Percentiles rank a stretch among this genome's conserved stretches.
Conservation (phyloP, 768 basidiomycete species). For the Leucosporidium scottii region DNA sequence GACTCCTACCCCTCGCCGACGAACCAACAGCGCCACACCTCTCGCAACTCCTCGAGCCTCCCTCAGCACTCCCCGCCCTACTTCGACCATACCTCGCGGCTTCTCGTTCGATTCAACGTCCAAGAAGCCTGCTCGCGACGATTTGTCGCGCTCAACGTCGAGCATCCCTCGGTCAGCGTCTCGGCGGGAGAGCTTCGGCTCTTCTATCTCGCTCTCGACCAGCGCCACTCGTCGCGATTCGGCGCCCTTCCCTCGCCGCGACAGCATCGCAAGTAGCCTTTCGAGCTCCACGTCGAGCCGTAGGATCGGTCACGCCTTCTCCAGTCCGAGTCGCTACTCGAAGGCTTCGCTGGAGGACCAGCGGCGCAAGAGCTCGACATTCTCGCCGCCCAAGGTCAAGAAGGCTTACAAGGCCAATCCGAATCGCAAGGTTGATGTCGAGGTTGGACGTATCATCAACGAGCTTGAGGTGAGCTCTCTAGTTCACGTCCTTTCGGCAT, state of each 20-base stretch:
- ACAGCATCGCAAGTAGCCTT: conserved; percentile 5
- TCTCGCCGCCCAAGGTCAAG: conserved; percentile 33
- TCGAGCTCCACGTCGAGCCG: conserved; percentile 12
- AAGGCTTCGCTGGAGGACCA: conserved; percentile 19
- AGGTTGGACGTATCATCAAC: conserved; percentile 87
- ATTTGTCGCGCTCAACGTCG: neutral
- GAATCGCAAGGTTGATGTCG: conserved; percentile 84
- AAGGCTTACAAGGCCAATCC: conserved; percentile 78
- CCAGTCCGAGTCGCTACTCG: neutral
- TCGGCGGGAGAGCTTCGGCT: neutral
- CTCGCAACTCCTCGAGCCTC: neutral
- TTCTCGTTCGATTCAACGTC: neutral
- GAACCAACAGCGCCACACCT: neutral
- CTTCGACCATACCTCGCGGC: neutral
- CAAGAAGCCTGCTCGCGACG: neutral
- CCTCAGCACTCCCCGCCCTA: neutral
- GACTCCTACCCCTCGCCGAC: too few relatives aligned
- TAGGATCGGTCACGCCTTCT: neutral
- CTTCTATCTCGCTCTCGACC: neutral
- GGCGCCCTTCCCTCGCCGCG: conserved; percentile 6
- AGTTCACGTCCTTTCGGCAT: neutral
- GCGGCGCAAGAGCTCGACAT: conserved; percentile 38
- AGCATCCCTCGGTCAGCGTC: neutral
- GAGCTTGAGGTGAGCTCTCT: conserved; percentile 57
- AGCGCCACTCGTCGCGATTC: neutral